Conservation (phyloP, 306 rosid genomes). For the Biancaea sappan region DNA sequence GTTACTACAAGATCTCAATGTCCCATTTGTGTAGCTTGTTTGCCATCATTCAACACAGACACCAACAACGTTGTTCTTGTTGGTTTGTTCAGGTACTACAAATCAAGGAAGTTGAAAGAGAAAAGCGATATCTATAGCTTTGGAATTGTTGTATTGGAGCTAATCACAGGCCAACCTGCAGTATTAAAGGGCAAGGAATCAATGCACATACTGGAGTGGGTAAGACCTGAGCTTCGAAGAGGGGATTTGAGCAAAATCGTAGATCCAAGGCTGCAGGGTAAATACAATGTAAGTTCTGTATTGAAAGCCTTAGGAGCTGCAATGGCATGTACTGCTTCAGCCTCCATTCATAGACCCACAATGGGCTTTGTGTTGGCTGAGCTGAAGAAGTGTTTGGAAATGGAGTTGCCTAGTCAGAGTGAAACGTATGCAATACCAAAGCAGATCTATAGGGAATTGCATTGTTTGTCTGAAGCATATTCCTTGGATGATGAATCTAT, state of each 20-base stretch:
- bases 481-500: constrained; percentile 41
- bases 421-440: constrained; percentile 33
- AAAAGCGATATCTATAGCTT: constrained; percentile 71
- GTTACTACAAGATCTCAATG: too few species aligned
- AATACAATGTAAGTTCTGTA: constrained; percentile 40
- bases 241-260: constrained; percentile 39
- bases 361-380: constrained; percentile 56
- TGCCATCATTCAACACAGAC: too few species aligned
- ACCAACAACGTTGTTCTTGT: not conserved
- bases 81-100: constrained; percentile 50
- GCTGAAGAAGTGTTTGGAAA: constrained; percentile 47
- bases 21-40: too few species aligned
- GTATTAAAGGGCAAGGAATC: constrained; percentile 40
- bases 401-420: constrained; percentile 35
- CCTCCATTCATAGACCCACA: constrained; percentile 54
- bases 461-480: constrained; percentile 40
- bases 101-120: constrained; percentile 47
- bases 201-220: constrained; percentile 54
- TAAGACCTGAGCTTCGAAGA: constrained; percentile 39
- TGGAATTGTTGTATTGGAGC: constrained; percentile 60
- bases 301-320: constrained; percentile 56
- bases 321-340: constrained; percentile 49
- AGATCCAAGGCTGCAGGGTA: constrained; percentile 53
- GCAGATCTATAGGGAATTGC: constrained; percentile 26
- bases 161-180: constrained; percentile 63